Base-by-base conservation (phyloP, 441 rosid genomes). In the Theobroma grandiflorum region DNA sequence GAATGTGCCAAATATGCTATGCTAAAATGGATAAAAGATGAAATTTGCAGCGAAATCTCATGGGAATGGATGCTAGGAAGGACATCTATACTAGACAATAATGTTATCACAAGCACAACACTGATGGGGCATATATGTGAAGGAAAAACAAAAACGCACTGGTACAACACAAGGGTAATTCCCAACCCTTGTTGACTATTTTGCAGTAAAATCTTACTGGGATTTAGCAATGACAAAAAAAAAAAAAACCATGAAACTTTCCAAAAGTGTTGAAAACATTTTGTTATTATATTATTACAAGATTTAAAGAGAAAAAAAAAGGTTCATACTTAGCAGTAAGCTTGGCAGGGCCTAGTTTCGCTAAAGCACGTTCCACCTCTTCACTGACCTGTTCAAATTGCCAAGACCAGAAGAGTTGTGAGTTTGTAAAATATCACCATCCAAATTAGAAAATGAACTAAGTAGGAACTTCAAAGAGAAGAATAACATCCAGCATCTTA, bases 321-420 rank as follows among this genome's bases (percentile, higher is more conserved):
- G 26, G 37, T n/a, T 1, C 53, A 11, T 79, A 94, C 99, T 94
- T 90, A 84, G 93, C 97, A 85, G 78, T 83, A 80, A 94, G 88
- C 88, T 95, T 90, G 74, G 99, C 89, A 82, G 98, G 96, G 20
- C 94, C 99, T 84, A 95, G 47, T 87, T 93, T 97, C 15, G 97
- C 95, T 76, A 97, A 90, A 85, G 99, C 99, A 72, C 99, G 98
- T 83, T 97, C 99, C 50, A 97, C 98, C 86, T 97, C 99, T 85
- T 97, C 99, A 7, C 99, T 95, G 33, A 97, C 99, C 99, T 97
- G 89, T 38, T 38, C 61, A 64, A 37, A n/a, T 63, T 12, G 43
- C 15, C 49, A 10, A 77, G 49, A 66, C 16, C 37, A 12, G 5
- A 38, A 38, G 52, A 15, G 37, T 75, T 61, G 31, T 53, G 62